Evolutionary conservation across 768 basidiomycete genomes (phyloP).

Genomic region (Tylopilus vinaceipallidus): DNA sequence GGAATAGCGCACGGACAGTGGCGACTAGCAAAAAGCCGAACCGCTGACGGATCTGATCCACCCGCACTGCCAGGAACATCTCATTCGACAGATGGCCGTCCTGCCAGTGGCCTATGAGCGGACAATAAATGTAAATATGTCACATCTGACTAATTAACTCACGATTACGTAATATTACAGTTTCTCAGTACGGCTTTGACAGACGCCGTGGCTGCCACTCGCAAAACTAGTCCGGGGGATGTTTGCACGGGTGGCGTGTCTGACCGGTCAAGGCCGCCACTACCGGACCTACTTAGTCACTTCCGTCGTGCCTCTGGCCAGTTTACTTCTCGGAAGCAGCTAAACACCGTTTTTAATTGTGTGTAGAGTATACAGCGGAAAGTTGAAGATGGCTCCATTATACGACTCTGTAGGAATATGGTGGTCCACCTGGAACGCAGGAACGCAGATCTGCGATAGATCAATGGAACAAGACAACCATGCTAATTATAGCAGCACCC

Average conservation of each 20-base stretch:
- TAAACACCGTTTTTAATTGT: too few species aligned
- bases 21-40: not conserved
- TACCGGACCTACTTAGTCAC: not conserved
- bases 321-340: not conserved
- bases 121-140: too few species aligned
- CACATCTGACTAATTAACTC: too few species aligned
- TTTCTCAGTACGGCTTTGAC: too few species aligned
- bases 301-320: not conserved
- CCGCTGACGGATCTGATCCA: conserved; percentile 10
- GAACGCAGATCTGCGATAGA: too few species aligned
- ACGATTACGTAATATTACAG: too few species aligned
- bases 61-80: conserved; percentile 1
- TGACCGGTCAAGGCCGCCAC: not conserved
- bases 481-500: conserved; percentile 31
- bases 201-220: not conserved
- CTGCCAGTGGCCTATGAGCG: too few species aligned
- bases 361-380: too few species aligned
- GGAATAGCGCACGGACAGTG: not conserved
- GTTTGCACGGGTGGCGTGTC: not conserved
- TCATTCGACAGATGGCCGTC: too few species aligned
- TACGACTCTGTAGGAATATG: not conserved
- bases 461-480: conserved; percentile 16
- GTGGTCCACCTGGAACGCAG: not conserved
- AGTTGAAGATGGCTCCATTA: too few species aligned
- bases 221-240: not conserved